phyloP scores from a whole-genome alignment of 495 filamentous ascomycete genomes.

The Penicillium paradoxum region DNA sequence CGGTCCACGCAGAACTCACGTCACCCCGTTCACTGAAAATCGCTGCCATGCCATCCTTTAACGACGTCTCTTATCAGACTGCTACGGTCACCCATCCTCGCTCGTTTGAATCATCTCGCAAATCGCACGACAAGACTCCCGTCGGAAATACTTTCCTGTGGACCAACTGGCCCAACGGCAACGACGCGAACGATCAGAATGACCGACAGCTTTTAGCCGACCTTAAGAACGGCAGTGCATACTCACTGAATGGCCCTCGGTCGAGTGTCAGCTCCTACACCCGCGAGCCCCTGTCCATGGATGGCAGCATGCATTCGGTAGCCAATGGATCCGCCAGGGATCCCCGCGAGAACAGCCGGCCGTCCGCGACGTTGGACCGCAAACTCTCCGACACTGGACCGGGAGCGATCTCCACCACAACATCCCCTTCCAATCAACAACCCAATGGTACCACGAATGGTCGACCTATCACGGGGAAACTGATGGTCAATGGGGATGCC shows the following conservation, averaged over 20 bases:
- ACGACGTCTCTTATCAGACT: conserved; percentile 33
- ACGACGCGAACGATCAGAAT: conserved; percentile 31
- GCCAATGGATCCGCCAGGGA: conserved; percentile 43
- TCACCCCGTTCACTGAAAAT: conserved; percentile 18
- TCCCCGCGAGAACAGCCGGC: conserved; percentile 35
- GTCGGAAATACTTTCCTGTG: conserved; percentile 46
- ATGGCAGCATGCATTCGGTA: conserved; percentile 49
- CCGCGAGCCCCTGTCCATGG: conserved; percentile 47
- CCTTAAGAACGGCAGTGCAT: conserved; percentile 41
- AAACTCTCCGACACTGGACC: conserved; percentile 33
- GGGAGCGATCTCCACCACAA: conserved; percentile 27
- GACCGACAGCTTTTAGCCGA: conserved; percentile 34
- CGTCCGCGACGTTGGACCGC: conserved; percentile 33
- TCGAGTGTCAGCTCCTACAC: conserved; percentile 48
- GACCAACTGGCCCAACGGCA: conserved; percentile 43
- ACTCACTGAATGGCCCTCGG: conserved; percentile 44
- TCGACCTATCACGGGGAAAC: conserved; percentile 30
- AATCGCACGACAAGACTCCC: conserved; percentile 43
- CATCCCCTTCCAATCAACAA: conserved; percentile 28
- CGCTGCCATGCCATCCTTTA: conserved; percentile 41
- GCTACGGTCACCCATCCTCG: conserved; percentile 31
- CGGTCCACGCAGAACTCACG: conserved; percentile 34
- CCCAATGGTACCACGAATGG: conserved; percentile 31
- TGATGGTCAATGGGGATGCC: conserved; percentile 39
- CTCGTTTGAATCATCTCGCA: conserved; percentile 38